These are phyloP conservation scores for Planoprotostelium fungivorum DNA, from an alignment of 78 protist genomes.

Conservation along the genomic window DNA sequence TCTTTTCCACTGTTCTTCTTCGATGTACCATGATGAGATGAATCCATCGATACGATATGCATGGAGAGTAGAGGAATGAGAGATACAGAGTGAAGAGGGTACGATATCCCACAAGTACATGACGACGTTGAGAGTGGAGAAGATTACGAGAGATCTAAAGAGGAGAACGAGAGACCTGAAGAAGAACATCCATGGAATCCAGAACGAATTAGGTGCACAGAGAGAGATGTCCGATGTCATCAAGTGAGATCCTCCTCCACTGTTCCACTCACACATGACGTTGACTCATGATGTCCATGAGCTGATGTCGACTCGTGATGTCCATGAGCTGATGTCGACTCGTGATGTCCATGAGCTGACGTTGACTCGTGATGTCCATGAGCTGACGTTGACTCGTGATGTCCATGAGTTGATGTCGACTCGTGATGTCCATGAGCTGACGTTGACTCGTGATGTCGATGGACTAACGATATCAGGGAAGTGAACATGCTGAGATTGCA, in stretches of 20 bases:
- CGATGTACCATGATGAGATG: neutral
- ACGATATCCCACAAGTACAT: neutral
- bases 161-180: conserved; percentile 3
- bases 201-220: conserved; percentile 1
- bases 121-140: neutral
- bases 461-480: too few relatives aligned
- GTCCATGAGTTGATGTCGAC: too few relatives aligned
- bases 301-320: too few relatives aligned
- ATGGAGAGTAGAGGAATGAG: neutral
- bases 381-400: too few relatives aligned
- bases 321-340: too few relatives aligned
- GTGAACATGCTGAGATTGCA: conserved; percentile 5
- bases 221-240: conserved; percentile 17
- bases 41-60: neutral
- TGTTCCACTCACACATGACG: too few relatives aligned
- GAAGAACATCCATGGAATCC: conserved; percentile 19
- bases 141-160: neutral
- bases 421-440: too few relatives aligned
- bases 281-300: too few relatives aligned
- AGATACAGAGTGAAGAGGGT: neutral
- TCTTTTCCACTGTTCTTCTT: neutral
- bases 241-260: too few relatives aligned
- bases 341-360: too few relatives aligned
- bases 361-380: too few relatives aligned
- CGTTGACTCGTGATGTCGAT: too few relatives aligned